phyloP scores from a whole-genome alignment of 768 basidiomycete species.

The Naganishia kalamii region DNA sequence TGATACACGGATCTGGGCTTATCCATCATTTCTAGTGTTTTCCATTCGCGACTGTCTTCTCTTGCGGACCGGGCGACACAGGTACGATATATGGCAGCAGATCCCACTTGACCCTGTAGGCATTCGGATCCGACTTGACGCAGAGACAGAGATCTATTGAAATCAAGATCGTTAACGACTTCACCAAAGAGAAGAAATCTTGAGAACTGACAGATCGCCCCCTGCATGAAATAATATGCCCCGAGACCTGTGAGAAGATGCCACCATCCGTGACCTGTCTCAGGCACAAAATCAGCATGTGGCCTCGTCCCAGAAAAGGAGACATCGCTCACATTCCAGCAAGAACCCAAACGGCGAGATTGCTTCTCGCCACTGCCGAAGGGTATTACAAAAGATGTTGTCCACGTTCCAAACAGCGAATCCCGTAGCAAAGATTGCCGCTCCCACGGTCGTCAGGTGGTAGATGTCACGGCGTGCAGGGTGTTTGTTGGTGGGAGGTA shows the following conservation, averaged over 20 bases:
- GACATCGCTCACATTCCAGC: slow-evolving; percentile 31
- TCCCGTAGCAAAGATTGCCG: slow-evolving; percentile 57
- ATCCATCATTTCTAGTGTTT: background rate
- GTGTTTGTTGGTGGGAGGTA: slow-evolving; percentile 42
- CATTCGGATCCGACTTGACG: slow-evolving; percentile 8
- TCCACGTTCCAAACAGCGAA: slow-evolving; percentile 76
- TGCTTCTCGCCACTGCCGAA: slow-evolving; percentile 24
- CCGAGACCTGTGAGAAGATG: slow-evolving; percentile 41
- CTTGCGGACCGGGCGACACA: background rate
- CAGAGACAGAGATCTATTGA: slow-evolving; percentile 13
- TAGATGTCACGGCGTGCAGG: slow-evolving; percentile 48
- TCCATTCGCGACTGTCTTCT: background rate
- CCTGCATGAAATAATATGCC: slow-evolving; percentile 35
- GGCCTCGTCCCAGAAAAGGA: background rate
- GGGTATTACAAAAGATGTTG: slow-evolving; percentile 61
- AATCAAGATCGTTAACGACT: background rate
- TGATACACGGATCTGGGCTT: too few species aligned
- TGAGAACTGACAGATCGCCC: slow-evolving; percentile 34
- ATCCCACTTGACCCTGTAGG: slow-evolving; percentile 10
- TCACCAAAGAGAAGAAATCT: too few species aligned
- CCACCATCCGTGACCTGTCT: slow-evolving; percentile 35
- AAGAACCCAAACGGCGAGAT: slow-evolving; percentile 32
- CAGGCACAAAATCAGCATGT: slow-evolving; percentile 16
- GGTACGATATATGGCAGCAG: slow-evolving; percentile 3
- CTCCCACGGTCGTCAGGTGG: slow-evolving; percentile 52